These are phyloP conservation scores for Puccinia novopanici DNA, from an alignment of 1,284 basidiomycete genomes.

Conservation along the genomic window DNA sequence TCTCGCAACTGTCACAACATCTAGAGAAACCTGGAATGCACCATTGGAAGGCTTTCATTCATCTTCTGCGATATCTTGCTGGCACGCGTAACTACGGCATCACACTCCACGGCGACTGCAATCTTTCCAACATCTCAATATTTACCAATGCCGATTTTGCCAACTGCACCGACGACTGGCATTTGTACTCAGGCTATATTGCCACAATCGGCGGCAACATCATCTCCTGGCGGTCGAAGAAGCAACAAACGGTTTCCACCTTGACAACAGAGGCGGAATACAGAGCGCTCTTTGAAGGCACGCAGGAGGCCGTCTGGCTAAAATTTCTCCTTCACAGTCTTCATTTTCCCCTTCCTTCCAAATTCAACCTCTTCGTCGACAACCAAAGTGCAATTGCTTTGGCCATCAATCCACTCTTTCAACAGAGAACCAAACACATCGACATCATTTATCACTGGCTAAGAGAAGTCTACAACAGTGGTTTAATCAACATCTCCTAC, in stretches of 20 bases:
- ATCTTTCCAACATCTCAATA: not conserved
- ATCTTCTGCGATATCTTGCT: not conserved
- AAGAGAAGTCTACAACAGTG: no score
- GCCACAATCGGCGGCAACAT: not conserved
- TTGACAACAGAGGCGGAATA: not conserved
- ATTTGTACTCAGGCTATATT: constrained; percentile 8
- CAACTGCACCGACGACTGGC: constrained; percentile 9
- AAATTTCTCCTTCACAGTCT: not conserved
- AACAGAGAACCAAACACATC: constrained; percentile 6
- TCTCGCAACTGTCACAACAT: constrained; percentile 20
- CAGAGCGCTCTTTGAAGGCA: not conserved
- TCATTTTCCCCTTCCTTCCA: not conserved
- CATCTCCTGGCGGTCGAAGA: constrained; percentile 18
- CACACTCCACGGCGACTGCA: not conserved
- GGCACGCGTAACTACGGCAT: not conserved
- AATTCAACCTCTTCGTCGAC: not conserved
- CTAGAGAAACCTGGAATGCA: not conserved
- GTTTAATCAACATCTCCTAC: no score
- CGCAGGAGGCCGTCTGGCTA: not conserved
- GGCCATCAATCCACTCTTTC: constrained; percentile 2
- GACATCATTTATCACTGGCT: constrained; percentile 12
- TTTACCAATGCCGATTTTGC: not conserved
- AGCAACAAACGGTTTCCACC: constrained; percentile 12
- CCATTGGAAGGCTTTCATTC: constrained; percentile 21
- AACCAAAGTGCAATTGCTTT: constrained; percentile 9